Evolutionary conservation across 2,329 filamentous ascomycete genomes (phyloP), one percentile per base, ranked within the genome.

Genomic region (Colletotrichum sp.): DNA sequence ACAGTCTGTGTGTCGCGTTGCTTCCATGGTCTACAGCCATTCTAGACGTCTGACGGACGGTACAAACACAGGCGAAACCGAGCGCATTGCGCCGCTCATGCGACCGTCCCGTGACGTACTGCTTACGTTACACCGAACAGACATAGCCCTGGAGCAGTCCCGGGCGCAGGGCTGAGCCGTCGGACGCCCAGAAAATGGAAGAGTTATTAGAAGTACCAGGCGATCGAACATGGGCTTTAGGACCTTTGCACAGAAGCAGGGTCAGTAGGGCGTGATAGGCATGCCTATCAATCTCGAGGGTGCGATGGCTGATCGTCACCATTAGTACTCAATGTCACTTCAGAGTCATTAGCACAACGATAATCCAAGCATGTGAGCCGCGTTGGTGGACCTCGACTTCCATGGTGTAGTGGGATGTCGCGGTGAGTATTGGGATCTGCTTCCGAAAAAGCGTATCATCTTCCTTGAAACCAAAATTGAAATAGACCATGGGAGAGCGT

Each of bases 391-490:
- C 92, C 93, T 88, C 90, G 85, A 87, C 89, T 90, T 87, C 91
- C 92, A 94, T 85, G 81, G 80, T 83, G 84, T 79, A 79, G 75
- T 78, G 81, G 87, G 87, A 89, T 88, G 89, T 87, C 87, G 90
- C 89, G 92, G 92, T 94, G 93, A 95, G 93, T 94, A 92, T 86
- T 84, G 84, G 88, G 89, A 59, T 73, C 36, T 18, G 30, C 43
- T 48, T 83, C 86, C 78, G 79, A 79, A 67, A 65, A 30, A 59
- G 64, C 63, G 77, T 80, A 92, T 86, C 79, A 88, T 96, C 92
- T 96, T 90, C 93, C 94, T 95, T 87, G 90, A 90, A 91, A 92
- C 92, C 91, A 95, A 95, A 95, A 95, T 95, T 94, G 93, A 94
- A 92, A 92, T 89, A 90, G 87, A 92, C 93, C 93, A 95, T 88